A percentile compares a stretch with the other conserved stretches of the same genome.
Conservation (phyloP, 345 rosid species). For the Heritiera littoralis region DNA sequence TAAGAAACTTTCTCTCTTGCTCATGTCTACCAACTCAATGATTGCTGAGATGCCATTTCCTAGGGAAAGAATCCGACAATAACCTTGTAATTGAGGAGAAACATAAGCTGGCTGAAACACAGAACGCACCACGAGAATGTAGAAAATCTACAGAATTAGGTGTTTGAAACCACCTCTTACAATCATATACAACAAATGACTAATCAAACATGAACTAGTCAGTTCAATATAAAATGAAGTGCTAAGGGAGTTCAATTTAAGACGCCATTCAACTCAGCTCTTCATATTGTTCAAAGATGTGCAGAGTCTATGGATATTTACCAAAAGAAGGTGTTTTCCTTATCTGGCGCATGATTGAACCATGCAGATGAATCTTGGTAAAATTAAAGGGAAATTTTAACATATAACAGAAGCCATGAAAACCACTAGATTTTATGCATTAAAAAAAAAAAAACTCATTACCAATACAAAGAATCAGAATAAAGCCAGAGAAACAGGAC, state of each 20-base stretch:
- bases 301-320: not conserved
- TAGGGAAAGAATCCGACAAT: not conserved
- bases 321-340: not conserved
- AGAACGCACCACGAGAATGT: not conserved
- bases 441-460: not conserved
- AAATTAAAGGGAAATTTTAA: not conserved
- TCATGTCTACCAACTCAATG: not conserved
- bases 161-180: not conserved
- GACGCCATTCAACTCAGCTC: conserved; percentile 2
- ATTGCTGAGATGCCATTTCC: not conserved
- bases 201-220: not conserved
- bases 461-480: not conserved
- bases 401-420: not conserved
- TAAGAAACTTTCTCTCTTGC: not conserved
- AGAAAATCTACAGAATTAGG: not conserved
- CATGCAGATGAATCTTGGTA: conserved; percentile 4
- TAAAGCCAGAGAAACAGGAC: conserved; percentile 2
- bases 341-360: not conserved
- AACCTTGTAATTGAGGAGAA: not conserved
- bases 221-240: not conserved
- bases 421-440: not conserved
- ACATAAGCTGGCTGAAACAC: not conserved
- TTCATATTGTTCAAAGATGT: not conserved
- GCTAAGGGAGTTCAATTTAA: not conserved
- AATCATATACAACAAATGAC: not conserved